Conservation (phyloP, 306 rosid genomes). For the Prunus mume region DNA sequence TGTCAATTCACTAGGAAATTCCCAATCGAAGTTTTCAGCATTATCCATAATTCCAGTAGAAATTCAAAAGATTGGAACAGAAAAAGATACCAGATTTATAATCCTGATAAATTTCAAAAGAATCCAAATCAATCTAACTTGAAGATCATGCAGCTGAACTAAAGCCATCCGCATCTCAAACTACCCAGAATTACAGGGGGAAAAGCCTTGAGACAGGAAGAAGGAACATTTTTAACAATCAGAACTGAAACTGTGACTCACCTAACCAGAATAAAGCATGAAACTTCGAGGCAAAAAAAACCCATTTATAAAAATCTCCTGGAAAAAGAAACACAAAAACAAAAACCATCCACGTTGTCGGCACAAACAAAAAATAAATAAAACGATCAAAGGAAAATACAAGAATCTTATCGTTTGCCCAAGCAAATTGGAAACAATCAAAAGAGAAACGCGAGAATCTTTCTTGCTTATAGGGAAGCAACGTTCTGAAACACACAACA, state of each 20-base stretch:
- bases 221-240: neutral
- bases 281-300: neutral
- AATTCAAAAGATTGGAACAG: constrained; percentile 1
- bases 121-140: neutral
- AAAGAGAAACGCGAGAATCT: too few species aligned
- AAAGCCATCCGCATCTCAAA: neutral
- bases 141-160: neutral
- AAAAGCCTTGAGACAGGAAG: neutral
- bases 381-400: neutral
- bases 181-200: neutral
- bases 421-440: neutral
- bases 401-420: neutral
- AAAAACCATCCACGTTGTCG: neutral
- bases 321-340: neutral
- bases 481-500: constrained; percentile 1
- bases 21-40: neutral
- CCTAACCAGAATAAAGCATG: neutral
- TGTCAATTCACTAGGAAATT: neutral
- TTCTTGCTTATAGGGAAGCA: neutral
- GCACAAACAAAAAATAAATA: neutral
- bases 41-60: neutral
- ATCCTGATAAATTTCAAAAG: neutral
- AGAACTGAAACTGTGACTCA: neutral
- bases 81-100: neutral
- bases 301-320: neutral